Percentiles rank a stretch among this genome's conserved stretches.
These are phyloP conservation scores for Metschnikowia similis DNA, from an alignment of 805 yeast genomes.

Conservation along the genomic window DNA sequence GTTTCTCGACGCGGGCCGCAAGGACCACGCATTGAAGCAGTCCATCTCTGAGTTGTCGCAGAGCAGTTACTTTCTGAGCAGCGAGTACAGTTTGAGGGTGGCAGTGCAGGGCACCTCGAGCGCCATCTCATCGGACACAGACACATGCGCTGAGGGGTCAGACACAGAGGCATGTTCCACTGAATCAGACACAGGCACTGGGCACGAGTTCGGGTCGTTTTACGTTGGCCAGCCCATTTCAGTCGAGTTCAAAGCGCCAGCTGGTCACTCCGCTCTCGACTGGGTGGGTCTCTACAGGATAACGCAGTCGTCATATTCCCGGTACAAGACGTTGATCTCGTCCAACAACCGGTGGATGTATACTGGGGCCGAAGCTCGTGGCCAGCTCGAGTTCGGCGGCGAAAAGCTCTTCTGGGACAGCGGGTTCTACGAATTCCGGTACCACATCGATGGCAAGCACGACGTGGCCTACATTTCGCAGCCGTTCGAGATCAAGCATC, in stretches of 20 bases:
- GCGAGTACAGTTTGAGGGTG: slow-evolving; percentile 30
- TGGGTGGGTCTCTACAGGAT: slow-evolving; percentile 78
- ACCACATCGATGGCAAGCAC: slow-evolving; percentile 63
- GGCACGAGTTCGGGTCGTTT: slow-evolving; percentile 13
- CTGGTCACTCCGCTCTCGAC: slow-evolving; percentile 46
- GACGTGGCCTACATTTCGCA: slow-evolving; percentile 62
- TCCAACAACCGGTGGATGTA: slow-evolving; percentile 67
- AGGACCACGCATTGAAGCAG: slow-evolving; percentile 26
- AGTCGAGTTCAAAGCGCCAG: slow-evolving; percentile 54
- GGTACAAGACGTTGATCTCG: slow-evolving; percentile 53
- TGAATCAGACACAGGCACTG: too few species aligned
- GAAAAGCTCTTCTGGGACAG: slow-evolving; percentile 56
- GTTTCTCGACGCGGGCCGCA: slow-evolving; percentile 30
- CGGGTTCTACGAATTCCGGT: slow-evolving; percentile 71
- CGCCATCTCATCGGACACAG: not conserved
- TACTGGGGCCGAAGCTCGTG: slow-evolving; percentile 33
- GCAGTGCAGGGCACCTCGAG: not conserved
- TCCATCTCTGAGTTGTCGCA: slow-evolving; percentile 38
- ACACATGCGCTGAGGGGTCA: too few species aligned
- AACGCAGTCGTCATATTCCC: slow-evolving; percentile 52
- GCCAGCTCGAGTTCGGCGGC: slow-evolving; percentile 46
- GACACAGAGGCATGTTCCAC: too few species aligned
- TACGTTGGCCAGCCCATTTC: slow-evolving; percentile 50
- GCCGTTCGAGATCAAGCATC: slow-evolving; percentile 58
- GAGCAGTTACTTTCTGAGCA: slow-evolving; percentile 33